phyloP scores from a whole-genome alignment of 2,329 filamentous ascomycete genomes.

The Verticillium albo-atrum region DNA sequence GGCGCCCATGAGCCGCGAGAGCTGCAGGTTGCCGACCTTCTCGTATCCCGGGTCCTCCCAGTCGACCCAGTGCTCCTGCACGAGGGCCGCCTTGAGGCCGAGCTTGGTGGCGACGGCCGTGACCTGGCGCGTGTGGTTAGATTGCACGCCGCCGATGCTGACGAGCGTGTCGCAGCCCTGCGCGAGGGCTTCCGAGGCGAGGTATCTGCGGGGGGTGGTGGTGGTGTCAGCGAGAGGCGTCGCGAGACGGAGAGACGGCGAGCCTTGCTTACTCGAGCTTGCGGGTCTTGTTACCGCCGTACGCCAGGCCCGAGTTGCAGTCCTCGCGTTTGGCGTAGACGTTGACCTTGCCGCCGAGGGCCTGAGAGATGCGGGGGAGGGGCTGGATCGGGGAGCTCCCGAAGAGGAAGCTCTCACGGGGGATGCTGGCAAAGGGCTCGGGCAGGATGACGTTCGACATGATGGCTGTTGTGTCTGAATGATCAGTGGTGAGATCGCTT shows the following conservation, averaged over 20 bases:
- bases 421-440: slow-evolving; percentile 59
- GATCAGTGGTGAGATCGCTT: background rate
- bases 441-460: slow-evolving; percentile 39
- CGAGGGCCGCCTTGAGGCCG: slow-evolving; percentile 51
- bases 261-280: slow-evolving; percentile 55
- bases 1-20: slow-evolving; percentile 63
- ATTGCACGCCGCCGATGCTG: slow-evolving; percentile 64
- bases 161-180: slow-evolving; percentile 58
- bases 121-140: slow-evolving; percentile 66
- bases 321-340: slow-evolving; percentile 72
- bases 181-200: slow-evolving; percentile 57
- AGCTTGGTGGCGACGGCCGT: slow-evolving; percentile 56
- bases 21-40: slow-evolving; percentile 66
- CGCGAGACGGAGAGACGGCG: background rate
- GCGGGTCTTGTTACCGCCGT: slow-evolving; percentile 65
- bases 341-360: slow-evolving; percentile 53
- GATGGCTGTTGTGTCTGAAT: background rate
- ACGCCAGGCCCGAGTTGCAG: slow-evolving; percentile 63
- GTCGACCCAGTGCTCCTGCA: slow-evolving; percentile 68
- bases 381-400: slow-evolving; percentile 65
- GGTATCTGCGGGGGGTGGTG: slow-evolving; percentile 40
- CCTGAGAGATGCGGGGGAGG: slow-evolving; percentile 59
- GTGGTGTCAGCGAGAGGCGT: background rate
- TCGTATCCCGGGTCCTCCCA: slow-evolving; percentile 56
- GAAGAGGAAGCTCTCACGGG: slow-evolving; percentile 57